Evolutionary conservation across 306 rosid species (phyloP).

Genomic region (Vigna radiata): DNA sequence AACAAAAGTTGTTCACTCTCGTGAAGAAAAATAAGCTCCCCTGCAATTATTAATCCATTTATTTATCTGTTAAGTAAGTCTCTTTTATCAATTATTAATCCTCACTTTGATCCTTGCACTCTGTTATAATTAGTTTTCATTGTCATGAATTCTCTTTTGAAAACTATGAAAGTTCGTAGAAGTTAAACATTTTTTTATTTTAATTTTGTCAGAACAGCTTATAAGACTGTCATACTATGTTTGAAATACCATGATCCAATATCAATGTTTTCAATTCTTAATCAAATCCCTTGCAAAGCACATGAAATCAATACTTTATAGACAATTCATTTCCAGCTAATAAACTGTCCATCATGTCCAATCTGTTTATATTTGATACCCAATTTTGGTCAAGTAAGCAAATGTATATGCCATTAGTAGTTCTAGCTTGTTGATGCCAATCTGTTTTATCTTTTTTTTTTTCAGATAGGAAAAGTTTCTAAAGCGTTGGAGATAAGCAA

Average conservation of each 20-base stretch:
- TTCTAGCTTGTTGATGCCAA: slow-evolving; percentile 2
- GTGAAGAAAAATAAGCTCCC: too few species aligned
- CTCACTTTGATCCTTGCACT: too few species aligned
- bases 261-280: background rate
- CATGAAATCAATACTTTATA: background rate
- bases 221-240: background rate
- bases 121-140: too few species aligned
- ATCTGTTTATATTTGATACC: background rate
- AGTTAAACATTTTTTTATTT: too few species aligned
- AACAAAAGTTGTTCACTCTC: too few species aligned
- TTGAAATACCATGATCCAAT: background rate
- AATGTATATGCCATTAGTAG: background rate
- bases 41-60: too few species aligned
- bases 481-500: slow-evolving; percentile 84
- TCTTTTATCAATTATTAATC: too few species aligned
- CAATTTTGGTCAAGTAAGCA: background rate
- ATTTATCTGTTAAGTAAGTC: too few species aligned
- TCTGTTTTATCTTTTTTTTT: slow-evolving; percentile 29
- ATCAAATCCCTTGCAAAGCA: background rate
- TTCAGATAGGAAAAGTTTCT: slow-evolving; percentile 90
- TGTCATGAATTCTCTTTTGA: background rate
- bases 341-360: background rate
- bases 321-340: background rate
- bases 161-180: background rate
- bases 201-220: background rate